A percentile compares a stretch with the other conserved stretches of the same genome.
phyloP scores from a whole-genome alignment of 495 filamentous ascomycete species.

The Elasticomyces elasticus region DNA sequence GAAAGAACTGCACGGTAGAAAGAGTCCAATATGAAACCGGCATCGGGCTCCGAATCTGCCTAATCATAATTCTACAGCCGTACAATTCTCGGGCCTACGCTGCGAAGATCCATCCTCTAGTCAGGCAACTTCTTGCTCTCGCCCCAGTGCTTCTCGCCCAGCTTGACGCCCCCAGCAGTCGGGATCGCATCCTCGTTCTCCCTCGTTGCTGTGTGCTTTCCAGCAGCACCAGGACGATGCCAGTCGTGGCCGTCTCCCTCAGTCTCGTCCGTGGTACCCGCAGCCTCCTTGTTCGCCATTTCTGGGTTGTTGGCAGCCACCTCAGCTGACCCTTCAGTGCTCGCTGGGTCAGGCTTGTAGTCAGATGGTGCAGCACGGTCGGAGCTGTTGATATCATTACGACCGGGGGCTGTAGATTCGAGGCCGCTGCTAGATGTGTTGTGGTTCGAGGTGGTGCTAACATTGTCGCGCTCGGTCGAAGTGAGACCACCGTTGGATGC shows the following conservation, averaged over 20 bases:
- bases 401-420: neutral
- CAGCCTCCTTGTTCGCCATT: neutral
- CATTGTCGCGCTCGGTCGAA: neutral
- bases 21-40: too few relatives aligned
- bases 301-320: neutral
- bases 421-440: neutral
- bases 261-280: neutral
- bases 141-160: neutral
- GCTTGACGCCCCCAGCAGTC: neutral
- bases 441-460: neutral
- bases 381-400: neutral
- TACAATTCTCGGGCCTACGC: neutral
- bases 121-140: constrained; percentile 3
- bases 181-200: constrained; percentile 4
- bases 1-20: too few relatives aligned
- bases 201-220: neutral
- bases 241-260: neutral
- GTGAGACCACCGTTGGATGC: too few relatives aligned
- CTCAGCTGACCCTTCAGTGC: neutral
- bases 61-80: neutral
- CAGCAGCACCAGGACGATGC: neutral
- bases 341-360: neutral
- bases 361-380: neutral
- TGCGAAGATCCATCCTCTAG: neutral
- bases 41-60: too few relatives aligned